These are phyloP conservation scores for Artemisia annua DNA, from an alignment of 129 eudicot genomes.

Conservation along the genomic window DNA sequence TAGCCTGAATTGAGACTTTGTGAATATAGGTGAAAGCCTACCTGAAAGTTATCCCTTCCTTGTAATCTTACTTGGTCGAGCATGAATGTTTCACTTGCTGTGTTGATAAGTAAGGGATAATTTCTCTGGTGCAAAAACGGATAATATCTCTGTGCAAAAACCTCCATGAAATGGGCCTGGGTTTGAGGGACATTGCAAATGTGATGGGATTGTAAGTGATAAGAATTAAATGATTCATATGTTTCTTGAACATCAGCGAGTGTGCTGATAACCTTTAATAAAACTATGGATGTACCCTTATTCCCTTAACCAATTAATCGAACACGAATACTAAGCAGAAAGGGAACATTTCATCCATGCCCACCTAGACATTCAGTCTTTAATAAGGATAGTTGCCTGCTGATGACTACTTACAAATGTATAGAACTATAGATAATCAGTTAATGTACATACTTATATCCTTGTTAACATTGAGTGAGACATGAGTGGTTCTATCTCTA, in stretches of 20 bases:
- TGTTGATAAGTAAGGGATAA: not conserved
- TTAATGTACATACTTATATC: not conserved
- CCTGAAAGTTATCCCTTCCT: not conserved
- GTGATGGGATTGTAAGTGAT: no score
- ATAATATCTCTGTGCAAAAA: no score
- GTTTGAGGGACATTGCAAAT: no score
- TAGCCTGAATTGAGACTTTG: not conserved
- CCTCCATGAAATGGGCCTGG: no score
- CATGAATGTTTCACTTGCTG: not conserved
- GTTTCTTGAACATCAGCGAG: no score
- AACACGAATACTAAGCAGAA: not conserved
- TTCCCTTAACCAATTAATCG: not conserved
- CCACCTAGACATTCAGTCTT: constrained; percentile 6
- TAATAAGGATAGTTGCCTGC: not conserved
- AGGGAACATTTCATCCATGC: not conserved
- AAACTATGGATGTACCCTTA: not conserved
- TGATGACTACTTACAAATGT: constrained; percentile 5
- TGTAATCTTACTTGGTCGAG: not conserved
- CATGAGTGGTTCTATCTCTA: not conserved
- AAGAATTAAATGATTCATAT: no score
- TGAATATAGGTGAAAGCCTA: not conserved
- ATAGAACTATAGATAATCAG: constrained; percentile 1
- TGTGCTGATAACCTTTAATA: not conserved
- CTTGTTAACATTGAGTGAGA: not conserved
- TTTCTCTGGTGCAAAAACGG: not conserved